Evolutionary conservation across 129 eudicot genomes (phyloP), one percentile per base, ranked within the genome.

Genomic region (Tagetes patula): DNA sequence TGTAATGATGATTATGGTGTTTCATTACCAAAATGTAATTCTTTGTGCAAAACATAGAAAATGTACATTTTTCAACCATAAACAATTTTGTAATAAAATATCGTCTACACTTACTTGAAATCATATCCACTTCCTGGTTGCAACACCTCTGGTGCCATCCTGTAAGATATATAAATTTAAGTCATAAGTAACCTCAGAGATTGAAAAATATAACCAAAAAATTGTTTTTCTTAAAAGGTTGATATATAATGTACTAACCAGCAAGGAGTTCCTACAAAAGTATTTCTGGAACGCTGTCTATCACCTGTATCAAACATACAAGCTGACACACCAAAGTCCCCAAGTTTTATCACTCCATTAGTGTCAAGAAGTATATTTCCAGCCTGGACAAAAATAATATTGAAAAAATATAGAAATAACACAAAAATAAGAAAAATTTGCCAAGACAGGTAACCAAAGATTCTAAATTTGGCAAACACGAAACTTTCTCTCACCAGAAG

Each of bases 101-200:
- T 31, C 11, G 20, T 30, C 31, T 8, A 65, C 58, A 90, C 99
- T 76, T 83, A 95, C 99, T 95, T 95, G 82, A 95, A 90, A 83
- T 95, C 93, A 73, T 95, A 95, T 65, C 99, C 99, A 54, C 88
- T 82, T 74, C 90, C 95, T 40, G 99, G 99, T 82, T 95, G 99
- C 85, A 95, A 78, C 48, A 95, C 99, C 82, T 95, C 99, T 68
- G 99, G 99, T 7, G 99, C 99, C 99, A 95, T 95, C 99, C 99
- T 95, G 74, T 13, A 65, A 27, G 65, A 20, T 27, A 77, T 47
- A 41, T 40, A 42, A 55, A 73, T 5, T 55, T 40, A 49, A 43
- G 30, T 41, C 30, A 76, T 10, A 60, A 61, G n/a, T 61, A 45
- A 56, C 53, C 64, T 11, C 74, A 64, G 3, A 54, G 60, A 37